Evolutionary conservation across 306 rosid species (phyloP).

Genomic region (Gillenia trifoliata): DNA sequence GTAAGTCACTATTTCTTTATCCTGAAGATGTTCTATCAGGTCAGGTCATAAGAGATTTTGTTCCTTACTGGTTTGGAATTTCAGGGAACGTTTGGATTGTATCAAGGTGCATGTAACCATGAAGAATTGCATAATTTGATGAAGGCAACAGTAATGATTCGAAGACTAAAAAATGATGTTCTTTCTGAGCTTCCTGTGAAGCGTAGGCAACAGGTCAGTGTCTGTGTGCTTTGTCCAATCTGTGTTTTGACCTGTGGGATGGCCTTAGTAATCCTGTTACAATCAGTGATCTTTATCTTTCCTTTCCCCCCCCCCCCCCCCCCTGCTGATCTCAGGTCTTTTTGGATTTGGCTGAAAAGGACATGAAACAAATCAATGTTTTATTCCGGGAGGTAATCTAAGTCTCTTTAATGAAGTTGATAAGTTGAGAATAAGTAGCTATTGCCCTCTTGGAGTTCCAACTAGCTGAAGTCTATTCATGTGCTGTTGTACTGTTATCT

Average conservation of each 20-base stretch:
- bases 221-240: neutral
- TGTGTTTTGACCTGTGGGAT: slow-evolving; percentile 9
- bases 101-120: slow-evolving; percentile 98
- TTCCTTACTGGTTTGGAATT: slow-evolving; percentile 18
- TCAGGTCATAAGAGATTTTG: slow-evolving; percentile 6
- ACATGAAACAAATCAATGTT: slow-evolving; percentile 73
- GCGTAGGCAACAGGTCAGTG: slow-evolving; percentile 86
- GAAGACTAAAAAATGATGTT: slow-evolving; percentile 92
- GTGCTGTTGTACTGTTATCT: neutral
- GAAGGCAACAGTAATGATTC: slow-evolving; percentile 89
- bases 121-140: slow-evolving; percentile 95
- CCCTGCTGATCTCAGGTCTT: slow-evolving; percentile 55
- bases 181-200: slow-evolving; percentile 87
- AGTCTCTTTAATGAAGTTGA: neutral
- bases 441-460: neutral
- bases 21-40: slow-evolving; percentile 3
- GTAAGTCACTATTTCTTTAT: slow-evolving; percentile 52
- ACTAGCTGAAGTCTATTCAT: neutral
- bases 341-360: slow-evolving; percentile 85
- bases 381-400: slow-evolving; percentile 76
- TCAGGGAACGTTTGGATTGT: slow-evolving; percentile 78
- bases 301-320: neutral
- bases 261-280: neutral
- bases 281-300: neutral
- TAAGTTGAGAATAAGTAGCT: neutral